Base-by-base conservation (phyloP, 2,329 filamentous ascomycete genomes). In the Aureobasidium sp. region DNA sequence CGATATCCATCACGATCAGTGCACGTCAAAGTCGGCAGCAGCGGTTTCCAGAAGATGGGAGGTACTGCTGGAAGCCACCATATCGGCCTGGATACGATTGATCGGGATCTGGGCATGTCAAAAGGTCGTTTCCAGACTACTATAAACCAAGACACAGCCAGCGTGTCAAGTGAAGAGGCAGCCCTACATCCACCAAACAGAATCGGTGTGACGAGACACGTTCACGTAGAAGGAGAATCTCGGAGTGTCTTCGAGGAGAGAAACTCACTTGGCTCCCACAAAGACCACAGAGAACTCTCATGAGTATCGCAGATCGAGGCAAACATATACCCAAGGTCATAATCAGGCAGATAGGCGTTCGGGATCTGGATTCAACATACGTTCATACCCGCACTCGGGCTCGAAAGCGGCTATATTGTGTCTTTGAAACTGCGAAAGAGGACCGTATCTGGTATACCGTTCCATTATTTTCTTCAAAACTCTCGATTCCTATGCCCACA, bases 171-270 rank as follows among this genome's bases (percentile, higher is more conserved):
- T 20, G 31, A 44, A n/a, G 56, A 59, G n/a, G 56, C 27, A 17
- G 56, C 37, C 14, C 29, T 58, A 12, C 55, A 58, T n/a, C 55
- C 55, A 27, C 55, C 55, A 9, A 15, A 58, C 41, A 58, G 55
- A 11, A 47, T 58, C 7, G 41, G 55, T 11, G 55, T 58, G 17
- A 58, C 55, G 8, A 58, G 41, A 34, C 55, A 58, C 17, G 20
- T 58, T 14, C 55, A 58, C 9, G 55, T 58, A 3, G 55, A 58
- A 47, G 55, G 42, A 58, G 55, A 58, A 27, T 58, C 55, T 34
- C 42, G 55, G 15, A 58, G 41, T 37, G 41, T 47, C 8, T 47
- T 25, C 12, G 55, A 58, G 8, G 55, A 47, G 22, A 58, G 55
- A 15, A 58, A 12, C 31, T 58, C 55, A 27, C 42, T 58, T 5